Conservation (phyloP, 192 early-diverging fungal species). For the Obelidium mucronatum region DNA sequence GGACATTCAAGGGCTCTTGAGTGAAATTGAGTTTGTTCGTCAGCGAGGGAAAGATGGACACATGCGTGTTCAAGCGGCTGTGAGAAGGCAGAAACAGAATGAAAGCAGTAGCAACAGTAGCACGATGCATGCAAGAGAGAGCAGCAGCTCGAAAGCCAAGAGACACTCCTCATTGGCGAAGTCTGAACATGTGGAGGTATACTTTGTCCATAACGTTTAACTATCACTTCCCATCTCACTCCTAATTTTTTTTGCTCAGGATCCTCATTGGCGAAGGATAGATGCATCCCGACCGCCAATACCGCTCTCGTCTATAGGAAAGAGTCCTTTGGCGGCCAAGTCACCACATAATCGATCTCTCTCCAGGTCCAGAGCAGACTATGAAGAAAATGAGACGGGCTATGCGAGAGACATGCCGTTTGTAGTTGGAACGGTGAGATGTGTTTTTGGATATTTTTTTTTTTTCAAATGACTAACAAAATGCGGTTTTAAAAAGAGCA, state of each 20-base stretch:
- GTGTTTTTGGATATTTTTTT: background rate
- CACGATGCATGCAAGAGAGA: background rate
- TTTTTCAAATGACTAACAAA: background rate
- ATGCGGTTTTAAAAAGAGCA: conserved; percentile 39
- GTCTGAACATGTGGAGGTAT: background rate
- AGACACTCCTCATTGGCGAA: background rate
- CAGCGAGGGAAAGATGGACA: conserved; percentile 27
- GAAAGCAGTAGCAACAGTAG: background rate
- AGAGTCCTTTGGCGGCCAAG: background rate
- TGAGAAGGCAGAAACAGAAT: background rate
- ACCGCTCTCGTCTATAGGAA: background rate
- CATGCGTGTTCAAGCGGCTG: conserved; percentile 17
- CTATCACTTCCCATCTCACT: too few species aligned
- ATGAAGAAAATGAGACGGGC: conserved; percentile 36
- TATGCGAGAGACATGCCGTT: conserved; percentile 61
- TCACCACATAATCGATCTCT: conserved; percentile 20
- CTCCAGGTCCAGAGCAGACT: background rate
- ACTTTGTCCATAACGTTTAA: background rate
- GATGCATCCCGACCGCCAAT: conserved; percentile 24
- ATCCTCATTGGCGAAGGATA: conserved; percentile 28
- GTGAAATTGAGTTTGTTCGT: conserved; percentile 41
- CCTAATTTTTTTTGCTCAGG: background rate
- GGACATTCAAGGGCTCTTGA: conserved; percentile 33
- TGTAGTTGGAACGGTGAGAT: conserved; percentile 58
- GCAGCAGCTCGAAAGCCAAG: background rate